Conservation (phyloP, 2,329 filamentous ascomycete genomes). For the Fusarium subtropicale region DNA sequence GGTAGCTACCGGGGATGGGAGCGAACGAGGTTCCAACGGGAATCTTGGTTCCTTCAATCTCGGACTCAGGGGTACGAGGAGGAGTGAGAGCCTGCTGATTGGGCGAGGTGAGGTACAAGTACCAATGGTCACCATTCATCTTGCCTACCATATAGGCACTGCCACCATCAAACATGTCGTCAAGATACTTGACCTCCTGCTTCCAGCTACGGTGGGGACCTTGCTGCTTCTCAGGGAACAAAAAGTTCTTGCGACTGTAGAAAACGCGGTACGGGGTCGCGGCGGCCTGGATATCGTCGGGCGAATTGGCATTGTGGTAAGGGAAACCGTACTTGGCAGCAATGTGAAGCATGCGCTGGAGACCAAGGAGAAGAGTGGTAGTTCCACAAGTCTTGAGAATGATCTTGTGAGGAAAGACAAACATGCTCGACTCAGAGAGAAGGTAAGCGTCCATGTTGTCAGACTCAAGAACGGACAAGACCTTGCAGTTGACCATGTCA, state of each 20-base stretch:
- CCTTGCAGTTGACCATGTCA: conserved; percentile 98
- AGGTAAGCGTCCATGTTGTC: conserved; percentile 97
- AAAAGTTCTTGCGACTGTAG: conserved; percentile 98
- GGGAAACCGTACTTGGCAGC: conserved; percentile 91
- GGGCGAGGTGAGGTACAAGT: conserved; percentile 94
- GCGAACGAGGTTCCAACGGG: conserved; percentile 60
- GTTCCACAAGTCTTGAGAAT: conserved; percentile 99
- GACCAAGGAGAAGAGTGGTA: conserved; percentile 88
- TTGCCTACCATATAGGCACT: conserved; percentile 99
- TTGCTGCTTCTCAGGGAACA: conserved; percentile 93
- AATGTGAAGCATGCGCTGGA: conserved; percentile 92
- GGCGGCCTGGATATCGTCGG: conserved; percentile 76
- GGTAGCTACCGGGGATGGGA: conserved; percentile 60
- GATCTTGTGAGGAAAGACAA: conserved; percentile 99
- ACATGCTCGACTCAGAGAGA: conserved; percentile 99
- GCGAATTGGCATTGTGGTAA: conserved; percentile 74
- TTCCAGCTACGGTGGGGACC: conserved; percentile 98
- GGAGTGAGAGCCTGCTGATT: conserved; percentile 81
- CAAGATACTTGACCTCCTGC: conserved; percentile 91
- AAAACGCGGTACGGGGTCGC: conserved; percentile 96
- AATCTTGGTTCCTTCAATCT: conserved; percentile 62
- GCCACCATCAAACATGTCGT: conserved; percentile 89
- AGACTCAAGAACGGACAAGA: conserved; percentile 92
- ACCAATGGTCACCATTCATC: conserved; percentile 99
- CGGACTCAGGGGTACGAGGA: conserved; percentile 77